phyloP scores from a whole-genome alignment of 148 eudicot genomes.

The Rheum nobile region DNA sequence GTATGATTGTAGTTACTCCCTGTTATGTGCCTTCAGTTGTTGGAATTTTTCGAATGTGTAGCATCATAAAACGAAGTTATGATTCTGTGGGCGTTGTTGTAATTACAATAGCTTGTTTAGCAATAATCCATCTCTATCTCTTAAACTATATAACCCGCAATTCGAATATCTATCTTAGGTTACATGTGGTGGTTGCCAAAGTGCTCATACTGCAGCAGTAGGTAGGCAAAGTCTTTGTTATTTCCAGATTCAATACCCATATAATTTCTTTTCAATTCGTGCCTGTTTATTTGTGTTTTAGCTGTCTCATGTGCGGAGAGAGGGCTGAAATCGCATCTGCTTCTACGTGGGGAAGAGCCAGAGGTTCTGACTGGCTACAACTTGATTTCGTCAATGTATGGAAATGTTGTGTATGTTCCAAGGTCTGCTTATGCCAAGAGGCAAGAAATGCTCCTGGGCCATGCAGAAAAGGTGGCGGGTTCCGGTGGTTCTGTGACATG shows the following conservation, averaged over 20 bases:
- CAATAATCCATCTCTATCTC: neutral
- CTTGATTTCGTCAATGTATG: slow-evolving; percentile 62
- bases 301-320: slow-evolving; percentile 93
- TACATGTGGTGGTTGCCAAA: slow-evolving; percentile 99
- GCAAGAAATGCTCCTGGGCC: slow-evolving; percentile 62
- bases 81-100: neutral
- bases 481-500: slow-evolving; percentile 35
- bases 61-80: neutral
- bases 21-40: neutral
- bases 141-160: slow-evolving; percentile 19
- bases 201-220: slow-evolving; percentile 93
- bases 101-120: neutral
- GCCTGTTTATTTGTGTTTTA: slow-evolving; percentile 24
- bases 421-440: slow-evolving; percentile 72
- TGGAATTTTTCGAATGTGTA: neutral
- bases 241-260: neutral
- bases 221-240: slow-evolving; percentile 41
- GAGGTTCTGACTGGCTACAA: slow-evolving; percentile 68
- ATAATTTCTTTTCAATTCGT: neutral
- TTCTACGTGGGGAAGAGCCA: slow-evolving; percentile 93
- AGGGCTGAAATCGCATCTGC: slow-evolving; percentile 71
- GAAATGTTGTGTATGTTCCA: slow-evolving; percentile 65
- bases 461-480: slow-evolving; percentile 52
- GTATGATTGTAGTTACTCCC: neutral
- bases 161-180: slow-evolving; percentile 47